These are phyloP conservation scores for Dryadomyces sulphureus DNA, from an alignment of 2,329 filamentous ascomycete genomes.

Conservation along the genomic window DNA sequence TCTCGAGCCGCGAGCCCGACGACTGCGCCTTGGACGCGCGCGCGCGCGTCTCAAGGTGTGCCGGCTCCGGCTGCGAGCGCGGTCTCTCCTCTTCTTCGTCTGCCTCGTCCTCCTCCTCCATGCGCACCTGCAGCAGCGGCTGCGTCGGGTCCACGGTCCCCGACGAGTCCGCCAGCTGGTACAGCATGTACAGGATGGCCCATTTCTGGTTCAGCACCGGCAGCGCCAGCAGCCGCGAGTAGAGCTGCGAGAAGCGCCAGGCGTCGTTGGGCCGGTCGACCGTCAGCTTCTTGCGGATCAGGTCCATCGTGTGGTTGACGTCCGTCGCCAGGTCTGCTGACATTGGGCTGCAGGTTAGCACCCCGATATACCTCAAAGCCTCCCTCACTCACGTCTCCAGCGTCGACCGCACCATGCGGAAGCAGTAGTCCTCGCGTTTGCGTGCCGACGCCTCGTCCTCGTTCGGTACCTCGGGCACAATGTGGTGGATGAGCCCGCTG, in stretches of 20 bases:
- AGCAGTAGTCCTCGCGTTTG: slow-evolving; percentile 50
- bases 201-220: slow-evolving; percentile 92
- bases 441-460: slow-evolving; percentile 56
- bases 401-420: slow-evolving; percentile 34
- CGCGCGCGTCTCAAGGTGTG: not conserved
- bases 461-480: slow-evolving; percentile 50
- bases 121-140: slow-evolving; percentile 19
- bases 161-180: slow-evolving; percentile 61
- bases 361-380: not conserved
- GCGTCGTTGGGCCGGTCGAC: slow-evolving; percentile 66
- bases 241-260: slow-evolving; percentile 76
- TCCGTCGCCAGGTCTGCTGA: slow-evolving; percentile 45
- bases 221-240: slow-evolving; percentile 75
- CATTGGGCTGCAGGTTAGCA: slow-evolving; percentile 16
- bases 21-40: slow-evolving; percentile 13
- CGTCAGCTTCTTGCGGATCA: slow-evolving; percentile 80
- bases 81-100: not conserved
- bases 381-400: slow-evolving; percentile 30
- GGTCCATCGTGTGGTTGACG: slow-evolving; percentile 80
- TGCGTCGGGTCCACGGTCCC: slow-evolving; percentile 37
- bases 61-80: slow-evolving; percentile 12
- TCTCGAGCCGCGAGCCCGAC: slow-evolving; percentile 25
- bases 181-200: slow-evolving; percentile 85
- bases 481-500: slow-evolving; percentile 60
- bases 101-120: slow-evolving; percentile 2